phyloP scores from a whole-genome alignment of 768 basidiomycete genomes.

The Tricholoma furcatifolium region DNA sequence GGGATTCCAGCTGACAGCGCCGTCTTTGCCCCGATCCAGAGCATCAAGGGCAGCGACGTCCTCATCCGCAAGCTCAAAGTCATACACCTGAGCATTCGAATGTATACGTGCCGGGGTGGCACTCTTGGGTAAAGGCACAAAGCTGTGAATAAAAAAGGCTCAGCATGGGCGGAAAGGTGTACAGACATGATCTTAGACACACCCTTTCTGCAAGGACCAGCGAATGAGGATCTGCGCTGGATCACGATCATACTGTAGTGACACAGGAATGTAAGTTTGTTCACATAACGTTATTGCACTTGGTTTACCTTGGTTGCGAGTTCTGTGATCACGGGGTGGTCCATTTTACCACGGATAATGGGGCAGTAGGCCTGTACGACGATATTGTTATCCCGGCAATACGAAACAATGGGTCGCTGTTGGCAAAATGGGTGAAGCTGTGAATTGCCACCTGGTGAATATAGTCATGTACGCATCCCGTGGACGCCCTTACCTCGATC shows the following conservation, averaged over 20 bases:
- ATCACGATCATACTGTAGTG: constrained; percentile 50
- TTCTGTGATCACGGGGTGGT: constrained; percentile 49
- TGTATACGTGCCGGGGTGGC: constrained; percentile 66
- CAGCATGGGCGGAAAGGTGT: background rate
- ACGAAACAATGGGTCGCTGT: constrained; percentile 74
- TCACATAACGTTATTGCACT: background rate
- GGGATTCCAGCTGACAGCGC: constrained; percentile 85
- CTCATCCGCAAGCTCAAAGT: constrained; percentile 64
- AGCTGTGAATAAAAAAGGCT: constrained; percentile 41
- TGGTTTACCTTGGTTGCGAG: constrained; percentile 58
- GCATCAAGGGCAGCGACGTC: constrained; percentile 68
- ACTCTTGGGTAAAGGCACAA: constrained; percentile 82
- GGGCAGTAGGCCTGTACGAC: constrained; percentile 77
- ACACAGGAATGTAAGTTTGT: background rate
- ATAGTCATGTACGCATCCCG: background rate
- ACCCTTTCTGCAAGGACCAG: constrained; percentile 90
- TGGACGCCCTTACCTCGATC: constrained; percentile 55
- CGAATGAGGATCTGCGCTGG: constrained; percentile 82
- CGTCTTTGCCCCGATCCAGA: constrained; percentile 71
- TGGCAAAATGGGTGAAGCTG: constrained; percentile 85
- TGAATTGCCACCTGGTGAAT: background rate
- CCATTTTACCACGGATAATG: constrained; percentile 59
- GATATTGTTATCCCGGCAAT: constrained; percentile 61
- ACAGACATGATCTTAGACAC: constrained; percentile 20
- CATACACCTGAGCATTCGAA: constrained; percentile 72